Evolutionary conservation across 23 red algal genomes (phyloP), one percentile per base, ranked within the genome.

Genomic region (Gracilaria domingensis): DNA sequence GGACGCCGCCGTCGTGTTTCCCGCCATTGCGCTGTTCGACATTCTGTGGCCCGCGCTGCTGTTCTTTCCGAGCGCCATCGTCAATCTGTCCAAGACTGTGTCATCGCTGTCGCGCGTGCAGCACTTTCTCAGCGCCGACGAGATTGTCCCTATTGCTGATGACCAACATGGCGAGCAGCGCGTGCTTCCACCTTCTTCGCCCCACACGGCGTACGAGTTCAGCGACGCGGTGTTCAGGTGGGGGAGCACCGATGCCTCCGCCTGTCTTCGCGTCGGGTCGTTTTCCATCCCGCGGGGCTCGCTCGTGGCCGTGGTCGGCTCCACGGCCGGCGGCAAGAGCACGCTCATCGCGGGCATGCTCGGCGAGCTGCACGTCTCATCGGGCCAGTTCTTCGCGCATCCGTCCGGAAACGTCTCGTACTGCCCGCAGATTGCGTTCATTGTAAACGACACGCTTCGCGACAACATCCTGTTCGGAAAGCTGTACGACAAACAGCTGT

Each of bases 391-490:
- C 54, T 83, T 74, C 71, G 20, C 55, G 18, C 66, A 67, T 11
- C 64, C 54, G 17, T 64, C 33, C 12, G 29, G 29, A 9, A 91
- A 53, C 3, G 70, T 95, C 14, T 62, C 92, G 21, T 98, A 92
- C 91, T 82, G 75, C 54, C 91, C 74, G 38, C 91, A 98, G 87
- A 62, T 85, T 30, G 62, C 96, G 12, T 98, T 93, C 66, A 95
- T 98, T 69, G 81, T 61, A 21, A 98, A 98, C 65, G 93, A 79
- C 25, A 98, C 92, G 21, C 24, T 98, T 75, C 92, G 96, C 29
- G 93, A 95, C 35, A 98, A 98, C 90, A 92, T 98, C 45, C 51
- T 95, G 1, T 98, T 98, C 66, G 95, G 95, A 44, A 54, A 58
- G 18, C 40, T 74, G 24, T 98, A 79, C 58, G 39, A 98, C 16